phyloP scores from a whole-genome alignment of 2,329 filamentous ascomycete species.

The Hypoxylon sp. region DNA sequence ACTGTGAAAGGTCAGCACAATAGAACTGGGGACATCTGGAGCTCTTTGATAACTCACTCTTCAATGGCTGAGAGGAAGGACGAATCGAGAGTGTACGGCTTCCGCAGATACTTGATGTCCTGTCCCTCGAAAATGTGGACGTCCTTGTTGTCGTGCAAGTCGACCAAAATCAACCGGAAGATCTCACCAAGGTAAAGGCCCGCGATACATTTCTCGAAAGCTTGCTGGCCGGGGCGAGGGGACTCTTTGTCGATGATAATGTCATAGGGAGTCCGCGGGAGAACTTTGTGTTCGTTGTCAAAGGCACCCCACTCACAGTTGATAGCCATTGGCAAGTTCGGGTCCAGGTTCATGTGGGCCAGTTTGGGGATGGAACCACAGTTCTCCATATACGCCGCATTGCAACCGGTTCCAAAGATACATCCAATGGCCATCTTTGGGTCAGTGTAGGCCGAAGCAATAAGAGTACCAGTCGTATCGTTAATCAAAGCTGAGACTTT shows the following conservation, averaged over 20 bases:
- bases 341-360: constrained; percentile 87
- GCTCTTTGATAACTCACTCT: constrained; percentile 68
- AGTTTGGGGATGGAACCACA: constrained; percentile 93
- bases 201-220: constrained; percentile 98
- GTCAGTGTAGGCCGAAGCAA: constrained; percentile 98
- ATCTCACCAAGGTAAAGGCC: constrained; percentile 95
- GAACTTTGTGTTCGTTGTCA: constrained; percentile 90
- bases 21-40: constrained; percentile 2
- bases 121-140: constrained; percentile 85
- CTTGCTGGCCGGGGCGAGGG: constrained; percentile 91
- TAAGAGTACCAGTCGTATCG: constrained; percentile 96
- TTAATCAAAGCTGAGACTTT: constrained; percentile 95
- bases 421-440: constrained; percentile 92
- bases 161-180: constrained; percentile 87
- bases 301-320: constrained; percentile 99
- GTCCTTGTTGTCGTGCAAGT: constrained; percentile 83
- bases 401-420: constrained; percentile 98
- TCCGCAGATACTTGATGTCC: constrained; percentile 83
- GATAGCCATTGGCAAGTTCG: constrained; percentile 89
- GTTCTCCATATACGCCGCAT: constrained; percentile 98
- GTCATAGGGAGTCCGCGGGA: constrained; percentile 89
- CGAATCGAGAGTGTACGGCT: constrained; percentile 89
- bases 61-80: constrained; percentile 95
- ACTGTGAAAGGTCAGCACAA: constrained; percentile 58
- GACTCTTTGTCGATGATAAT: constrained; percentile 90